Percentiles rank a stretch among this genome's conserved stretches.
Conservation (phyloP, 2,329 filamentous ascomycete genomes). For the Periconia sp. region DNA sequence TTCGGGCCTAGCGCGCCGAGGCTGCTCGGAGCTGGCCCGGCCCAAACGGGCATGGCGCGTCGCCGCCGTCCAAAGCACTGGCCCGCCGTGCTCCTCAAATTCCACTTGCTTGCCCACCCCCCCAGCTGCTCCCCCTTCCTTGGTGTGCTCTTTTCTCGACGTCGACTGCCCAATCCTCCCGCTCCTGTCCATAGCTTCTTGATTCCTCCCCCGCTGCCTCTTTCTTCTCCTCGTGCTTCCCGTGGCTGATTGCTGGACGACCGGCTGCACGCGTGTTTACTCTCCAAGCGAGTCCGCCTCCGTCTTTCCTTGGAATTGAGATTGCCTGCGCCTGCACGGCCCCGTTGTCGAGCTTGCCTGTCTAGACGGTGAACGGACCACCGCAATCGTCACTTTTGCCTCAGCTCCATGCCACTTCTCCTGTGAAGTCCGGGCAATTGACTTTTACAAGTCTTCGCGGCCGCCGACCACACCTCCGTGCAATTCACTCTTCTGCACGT, state of each 20-base stretch:
- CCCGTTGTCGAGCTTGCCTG: background rate
- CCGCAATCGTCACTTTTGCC: conserved; percentile 9
- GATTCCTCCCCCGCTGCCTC: background rate
- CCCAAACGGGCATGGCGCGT: too few relatives aligned
- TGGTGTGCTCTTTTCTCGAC: too few relatives aligned
- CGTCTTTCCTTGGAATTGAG: background rate
- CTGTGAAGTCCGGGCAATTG: conserved; percentile 12
- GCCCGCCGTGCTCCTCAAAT: too few relatives aligned
- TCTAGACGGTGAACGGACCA: conserved; percentile 3
- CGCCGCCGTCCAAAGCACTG: too few relatives aligned
- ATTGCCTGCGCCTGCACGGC: conserved; percentile 5
- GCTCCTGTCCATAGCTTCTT: too few relatives aligned
- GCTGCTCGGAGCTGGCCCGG: too few relatives aligned
- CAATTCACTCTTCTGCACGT: background rate
- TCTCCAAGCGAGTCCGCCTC: background rate
- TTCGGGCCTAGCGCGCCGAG: too few relatives aligned
- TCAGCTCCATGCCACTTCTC: conserved; percentile 20
- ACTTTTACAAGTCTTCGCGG: conserved; percentile 9
- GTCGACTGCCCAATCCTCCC: too few relatives aligned
- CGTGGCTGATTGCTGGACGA: conserved; percentile 10
- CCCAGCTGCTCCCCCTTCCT: too few relatives aligned
- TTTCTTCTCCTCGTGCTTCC: background rate
- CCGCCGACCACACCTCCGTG: conserved; percentile 5
- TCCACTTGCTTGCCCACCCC: too few relatives aligned
- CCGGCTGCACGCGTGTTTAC: too few relatives aligned